Evolutionary conservation across 306 rosid species (phyloP).

Genomic region (Betula pendula): DNA sequence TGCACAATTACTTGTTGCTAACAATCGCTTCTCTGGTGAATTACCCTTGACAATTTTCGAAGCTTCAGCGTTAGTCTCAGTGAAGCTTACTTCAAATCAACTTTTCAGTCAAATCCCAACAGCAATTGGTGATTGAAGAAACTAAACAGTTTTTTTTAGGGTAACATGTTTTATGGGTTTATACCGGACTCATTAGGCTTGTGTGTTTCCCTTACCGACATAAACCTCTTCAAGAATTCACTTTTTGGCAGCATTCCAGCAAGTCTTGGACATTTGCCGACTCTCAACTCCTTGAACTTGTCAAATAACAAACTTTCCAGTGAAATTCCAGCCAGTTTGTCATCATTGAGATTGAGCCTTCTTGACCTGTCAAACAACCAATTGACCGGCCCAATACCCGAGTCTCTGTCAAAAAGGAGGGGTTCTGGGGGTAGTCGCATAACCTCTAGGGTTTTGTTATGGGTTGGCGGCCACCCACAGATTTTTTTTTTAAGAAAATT

Average conservation of each 20-base stretch:
- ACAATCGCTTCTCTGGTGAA: conserved; percentile 69
- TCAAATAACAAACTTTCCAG: conserved; percentile 71
- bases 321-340: conserved; percentile 60
- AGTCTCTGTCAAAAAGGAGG: conserved; percentile 53
- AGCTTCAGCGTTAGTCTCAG: conserved; percentile 53
- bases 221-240: conserved; percentile 60
- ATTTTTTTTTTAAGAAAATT: too few relatives aligned
- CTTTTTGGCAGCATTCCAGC: conserved; percentile 61
- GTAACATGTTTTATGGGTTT: conserved; percentile 58
- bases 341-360: conserved; percentile 62
- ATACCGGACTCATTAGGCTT: conserved; percentile 73
- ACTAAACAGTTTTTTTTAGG: conserved; percentile 47
- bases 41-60: conserved; percentile 55
- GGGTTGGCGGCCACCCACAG: too few relatives aligned
- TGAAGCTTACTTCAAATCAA: conserved; percentile 53
- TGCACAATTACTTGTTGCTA: conserved; percentile 48
- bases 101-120: conserved; percentile 64
- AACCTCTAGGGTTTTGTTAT: too few relatives aligned
- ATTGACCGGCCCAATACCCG: conserved; percentile 67
- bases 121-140: conserved; percentile 60
- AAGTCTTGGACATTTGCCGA: conserved; percentile 62
- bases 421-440: too few relatives aligned
- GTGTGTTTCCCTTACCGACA: conserved; percentile 53
- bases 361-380: conserved; percentile 72
- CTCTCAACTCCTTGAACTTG: conserved; percentile 71